A percentile compares a stretch with the other conserved stretches of the same genome.
These are phyloP conservation scores for Clitocybe nebularis DNA, from an alignment of 1,284 basidiomycete species.

Conservation along the genomic window DNA sequence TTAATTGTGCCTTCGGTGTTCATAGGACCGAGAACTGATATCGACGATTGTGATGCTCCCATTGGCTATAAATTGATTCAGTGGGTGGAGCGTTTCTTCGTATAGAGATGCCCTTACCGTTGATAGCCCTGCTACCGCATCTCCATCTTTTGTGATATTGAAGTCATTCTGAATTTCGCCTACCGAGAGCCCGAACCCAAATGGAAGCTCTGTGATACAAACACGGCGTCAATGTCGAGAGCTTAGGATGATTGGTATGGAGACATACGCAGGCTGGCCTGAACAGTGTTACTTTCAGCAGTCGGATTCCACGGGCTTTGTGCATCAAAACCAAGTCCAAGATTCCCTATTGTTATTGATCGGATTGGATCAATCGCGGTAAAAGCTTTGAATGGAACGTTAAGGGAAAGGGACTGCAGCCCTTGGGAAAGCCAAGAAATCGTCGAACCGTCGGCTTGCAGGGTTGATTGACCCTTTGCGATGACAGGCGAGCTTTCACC, in stretches of 20 bases:
- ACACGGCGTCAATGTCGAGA: slow-evolving; percentile 1
- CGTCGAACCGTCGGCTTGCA: slow-evolving; percentile 49
- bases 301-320: slow-evolving; percentile 58
- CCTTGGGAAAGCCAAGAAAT: slow-evolving; percentile 71
- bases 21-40: slow-evolving; percentile 46
- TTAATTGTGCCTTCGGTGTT: slow-evolving; percentile 67
- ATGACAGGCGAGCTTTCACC: slow-evolving; percentile 55
- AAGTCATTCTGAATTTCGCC: slow-evolving; percentile 65
- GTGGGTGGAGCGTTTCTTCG: slow-evolving; percentile 8
- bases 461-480: slow-evolving; percentile 56
- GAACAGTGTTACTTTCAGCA: slow-evolving; percentile 55
- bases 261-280: slow-evolving; percentile 51
- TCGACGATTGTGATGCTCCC: slow-evolving; percentile 55
- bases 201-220: slow-evolving; percentile 54
- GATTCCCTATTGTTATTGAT: slow-evolving; percentile 59
- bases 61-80: slow-evolving; percentile 37
- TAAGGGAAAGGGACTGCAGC: slow-evolving; percentile 50
- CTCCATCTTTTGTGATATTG: slow-evolving; percentile 52
- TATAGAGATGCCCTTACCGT: slow-evolving; percentile 39
- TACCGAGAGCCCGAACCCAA: slow-evolving; percentile 72
- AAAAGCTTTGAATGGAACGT: slow-evolving; percentile 60
- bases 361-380: slow-evolving; percentile 63
- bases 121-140: slow-evolving; percentile 48
- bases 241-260: background rate
- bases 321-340: slow-evolving; percentile 57